Evolutionary conservation across 805 yeast genomes (phyloP), one percentile per base, ranked within the genome.

Genomic region (Nakazawaea laoshanensis): DNA sequence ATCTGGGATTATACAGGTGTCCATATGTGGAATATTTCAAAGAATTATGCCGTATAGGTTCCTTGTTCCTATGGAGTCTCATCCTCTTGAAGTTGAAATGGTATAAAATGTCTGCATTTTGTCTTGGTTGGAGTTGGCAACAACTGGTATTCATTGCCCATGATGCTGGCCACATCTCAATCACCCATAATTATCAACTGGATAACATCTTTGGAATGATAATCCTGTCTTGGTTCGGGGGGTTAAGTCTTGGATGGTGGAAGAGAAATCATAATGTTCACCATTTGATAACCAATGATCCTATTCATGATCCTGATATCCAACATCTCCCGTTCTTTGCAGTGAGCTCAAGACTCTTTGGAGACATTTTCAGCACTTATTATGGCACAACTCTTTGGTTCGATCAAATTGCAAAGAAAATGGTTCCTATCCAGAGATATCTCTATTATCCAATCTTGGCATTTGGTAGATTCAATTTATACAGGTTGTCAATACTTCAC

Each of bases 231-330:
- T 86, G 67, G 62, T 55, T 76, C 32, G 96, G 96, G n/a, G 96
- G 96, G 0, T 63, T 86, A 26, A 82, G 94, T 29, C 50, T 85
- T 14, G 94, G 95, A 2, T 86, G 96, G 96, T 86, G 96, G 96
- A 87, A 86, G 46, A 65, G 88, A 33, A 86, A 83, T 54, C 96
- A 86, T 56, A 86, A 86, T 51, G 94, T 86, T n/a, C 96, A 86
- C 55, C 96, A 86, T 52, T 58, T 86, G 32, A 68, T 86, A 35
- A 82, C 95, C n/a, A 86, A 86, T 53, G 95, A 86, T 49, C 95
- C 96, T 0, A 80, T 81, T 2, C 95, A 87, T 50, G 96, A 86
- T 48, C 96, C 96, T 0, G 96, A 86, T 56, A 87, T 86, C 50
- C 96, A 86, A 55, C 95, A 86, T 56, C 54, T 86, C 42, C 96